phyloP scores from a whole-genome alignment of 148 eudicot species.

The Chenopodium formosanum region DNA sequence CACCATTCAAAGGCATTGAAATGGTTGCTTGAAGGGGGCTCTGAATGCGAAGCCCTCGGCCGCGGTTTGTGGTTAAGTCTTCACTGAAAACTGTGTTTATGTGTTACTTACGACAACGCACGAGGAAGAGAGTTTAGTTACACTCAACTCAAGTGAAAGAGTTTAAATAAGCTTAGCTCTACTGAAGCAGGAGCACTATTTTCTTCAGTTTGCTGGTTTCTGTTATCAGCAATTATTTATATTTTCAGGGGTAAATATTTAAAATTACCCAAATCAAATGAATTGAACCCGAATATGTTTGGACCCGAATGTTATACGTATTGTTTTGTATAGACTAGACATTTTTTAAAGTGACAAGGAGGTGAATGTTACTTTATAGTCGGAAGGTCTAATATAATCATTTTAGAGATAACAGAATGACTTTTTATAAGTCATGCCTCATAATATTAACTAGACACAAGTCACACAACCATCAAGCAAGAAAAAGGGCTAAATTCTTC shows the following conservation, averaged over 20 bases:
- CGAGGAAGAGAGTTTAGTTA: slow-evolving; percentile 18
- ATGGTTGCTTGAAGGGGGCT: slow-evolving; percentile 35
- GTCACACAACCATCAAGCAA: too few species aligned
- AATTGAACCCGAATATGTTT: too few species aligned
- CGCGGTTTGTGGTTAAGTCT: slow-evolving; percentile 36
- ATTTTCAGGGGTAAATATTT: slow-evolving; percentile 32
- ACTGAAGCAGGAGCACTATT: slow-evolving; percentile 15
- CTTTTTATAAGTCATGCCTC: too few species aligned
- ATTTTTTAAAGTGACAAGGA: too few species aligned
- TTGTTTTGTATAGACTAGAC: too few species aligned
- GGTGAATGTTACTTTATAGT: too few species aligned
- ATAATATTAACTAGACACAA: too few species aligned
- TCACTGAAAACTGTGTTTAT: slow-evolving; percentile 30
- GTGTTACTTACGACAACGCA: slow-evolving; percentile 19
- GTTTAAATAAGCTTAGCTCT: not conserved
- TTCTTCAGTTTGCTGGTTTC: slow-evolving; percentile 22
- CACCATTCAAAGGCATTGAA: slow-evolving; percentile 30
- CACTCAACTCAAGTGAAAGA: slow-evolving; percentile 19
- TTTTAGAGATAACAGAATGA: too few species aligned
- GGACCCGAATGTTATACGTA: too few species aligned
- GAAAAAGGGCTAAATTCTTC: too few species aligned
- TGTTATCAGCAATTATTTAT: slow-evolving; percentile 33
- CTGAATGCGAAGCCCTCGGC: slow-evolving; percentile 48
- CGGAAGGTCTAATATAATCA: too few species aligned
- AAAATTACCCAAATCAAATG: too few species aligned